Evolutionary conservation across 2,329 filamentous ascomycete species (phyloP), one percentile per base, ranked within the genome.

Genomic region (Fusarium decemcellulare): DNA sequence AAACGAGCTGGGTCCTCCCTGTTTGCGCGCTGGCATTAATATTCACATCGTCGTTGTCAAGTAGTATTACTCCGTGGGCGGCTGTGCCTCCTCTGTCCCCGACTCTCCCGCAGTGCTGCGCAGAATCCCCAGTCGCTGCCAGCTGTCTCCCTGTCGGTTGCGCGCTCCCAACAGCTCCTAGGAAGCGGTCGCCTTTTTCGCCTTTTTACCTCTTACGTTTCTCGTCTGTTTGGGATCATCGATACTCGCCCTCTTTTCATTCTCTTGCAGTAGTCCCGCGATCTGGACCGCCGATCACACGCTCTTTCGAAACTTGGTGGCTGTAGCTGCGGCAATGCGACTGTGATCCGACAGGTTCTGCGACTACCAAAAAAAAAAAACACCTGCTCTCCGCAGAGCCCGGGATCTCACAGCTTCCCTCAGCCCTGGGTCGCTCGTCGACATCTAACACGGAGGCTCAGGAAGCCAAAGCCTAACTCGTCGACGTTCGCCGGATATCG

Each of bases 291-390:
- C 61, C 68, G 70, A 75, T 75, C 70, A 64, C 52, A 57, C 61
- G 43, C 63, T 53, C 61, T 52, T 60, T 60, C 61, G 68, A 72
- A 73, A 68, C 61, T 44, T 46, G 50, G 61, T 72, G 62, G 56
- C 68, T 62, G 54, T 59, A 63, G 62, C 56, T 68, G 63, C 59
- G 63, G 70, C 68, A 68, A 75, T 75, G 73, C 73, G 68, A 74
- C 73, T 65, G 66, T 68, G 68, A 68, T 62, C 53, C 63, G 51
- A 62, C 61, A 53, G 56, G 57, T 68, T 62, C 56, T 69, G 68
- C 68, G 63, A 63, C 62, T 43, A 65, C 59, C 30, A 51, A 63
- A 23, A 23, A n/a, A n/a, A 23, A 23, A 23, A 23, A 50, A 48
- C 29, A 32, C 39, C 34, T 46, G 18, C 16, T 40, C 37, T 42